phyloP scores from a whole-genome alignment of 768 basidiomycete genomes.

The Pleurotus ostreatus region DNA sequence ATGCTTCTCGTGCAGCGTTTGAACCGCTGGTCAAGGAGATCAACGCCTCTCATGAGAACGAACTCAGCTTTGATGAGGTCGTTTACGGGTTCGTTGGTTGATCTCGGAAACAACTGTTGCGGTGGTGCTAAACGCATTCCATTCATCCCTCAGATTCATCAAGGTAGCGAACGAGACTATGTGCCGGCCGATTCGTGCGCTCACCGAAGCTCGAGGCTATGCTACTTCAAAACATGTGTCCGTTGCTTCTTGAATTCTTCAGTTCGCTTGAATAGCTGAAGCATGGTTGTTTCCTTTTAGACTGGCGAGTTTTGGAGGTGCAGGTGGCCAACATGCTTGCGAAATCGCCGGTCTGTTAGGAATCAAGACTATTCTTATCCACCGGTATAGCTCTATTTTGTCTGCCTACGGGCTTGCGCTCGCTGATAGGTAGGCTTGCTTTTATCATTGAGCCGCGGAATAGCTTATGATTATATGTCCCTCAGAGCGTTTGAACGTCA shows the following conservation, averaged over 20 bases:
- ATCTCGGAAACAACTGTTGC: too few relatives aligned
- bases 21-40: constrained; percentile 66
- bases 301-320: constrained; percentile 84
- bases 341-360: constrained; percentile 86
- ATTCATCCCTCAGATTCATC: constrained; percentile 61
- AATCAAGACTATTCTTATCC: constrained; percentile 84
- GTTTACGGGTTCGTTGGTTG: constrained; percentile 67
- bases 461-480: not conserved
- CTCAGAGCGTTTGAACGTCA: constrained; percentile 79
- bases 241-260: constrained; percentile 9
- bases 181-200: constrained; percentile 86
- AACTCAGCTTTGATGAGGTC: constrained; percentile 75
- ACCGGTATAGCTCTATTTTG: constrained; percentile 88
- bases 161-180: constrained; percentile 97
- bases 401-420: constrained; percentile 94
- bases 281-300: constrained; percentile 32
- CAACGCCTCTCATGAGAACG: constrained; percentile 56
- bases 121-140: not conserved
- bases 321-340: constrained; percentile 90
- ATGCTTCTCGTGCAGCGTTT: constrained; percentile 67
- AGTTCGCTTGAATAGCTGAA: not conserved
- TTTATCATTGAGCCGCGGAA: not conserved
- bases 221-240: constrained; percentile 73
- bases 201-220: constrained; percentile 88
- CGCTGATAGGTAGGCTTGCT: constrained; percentile 55